Evolutionary conservation across 345 rosid genomes (phyloP).

Genomic region (Kandelia obovata): DNA sequence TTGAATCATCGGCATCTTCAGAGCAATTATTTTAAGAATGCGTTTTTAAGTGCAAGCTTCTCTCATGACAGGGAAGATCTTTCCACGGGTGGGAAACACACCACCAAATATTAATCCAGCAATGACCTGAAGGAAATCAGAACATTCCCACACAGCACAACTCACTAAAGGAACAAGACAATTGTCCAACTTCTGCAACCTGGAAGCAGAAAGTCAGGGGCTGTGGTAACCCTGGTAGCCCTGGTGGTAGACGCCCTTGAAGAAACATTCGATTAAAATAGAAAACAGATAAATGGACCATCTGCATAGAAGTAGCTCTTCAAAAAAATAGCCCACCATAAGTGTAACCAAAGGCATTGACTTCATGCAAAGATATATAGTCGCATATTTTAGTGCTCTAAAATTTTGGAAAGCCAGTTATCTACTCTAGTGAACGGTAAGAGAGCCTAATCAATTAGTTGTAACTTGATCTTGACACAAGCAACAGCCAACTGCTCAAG

Average conservation of each 20-base stretch:
- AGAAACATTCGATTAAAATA: neutral
- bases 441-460: slow-evolving; percentile 5
- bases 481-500: slow-evolving; percentile 12
- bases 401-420: slow-evolving; percentile 2
- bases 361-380: slow-evolving; percentile 1
- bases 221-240: neutral
- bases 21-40: no score
- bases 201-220: neutral
- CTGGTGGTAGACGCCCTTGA: neutral
- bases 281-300: neutral
- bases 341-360: neutral
- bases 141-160: no score
- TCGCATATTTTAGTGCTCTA: neutral
- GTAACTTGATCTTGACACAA: neutral
- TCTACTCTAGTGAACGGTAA: neutral
- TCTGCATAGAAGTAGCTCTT: neutral
- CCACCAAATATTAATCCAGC: no score
- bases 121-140: no score
- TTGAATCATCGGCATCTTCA: no score
- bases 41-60: no score
- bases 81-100: no score
- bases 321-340: neutral
- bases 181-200: neutral
- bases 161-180: neutral
- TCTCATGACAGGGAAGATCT: no score